Evolutionary conservation across 2,329 filamentous ascomycete species (phyloP).

Genomic region (Aspergillus phoenicis): DNA sequence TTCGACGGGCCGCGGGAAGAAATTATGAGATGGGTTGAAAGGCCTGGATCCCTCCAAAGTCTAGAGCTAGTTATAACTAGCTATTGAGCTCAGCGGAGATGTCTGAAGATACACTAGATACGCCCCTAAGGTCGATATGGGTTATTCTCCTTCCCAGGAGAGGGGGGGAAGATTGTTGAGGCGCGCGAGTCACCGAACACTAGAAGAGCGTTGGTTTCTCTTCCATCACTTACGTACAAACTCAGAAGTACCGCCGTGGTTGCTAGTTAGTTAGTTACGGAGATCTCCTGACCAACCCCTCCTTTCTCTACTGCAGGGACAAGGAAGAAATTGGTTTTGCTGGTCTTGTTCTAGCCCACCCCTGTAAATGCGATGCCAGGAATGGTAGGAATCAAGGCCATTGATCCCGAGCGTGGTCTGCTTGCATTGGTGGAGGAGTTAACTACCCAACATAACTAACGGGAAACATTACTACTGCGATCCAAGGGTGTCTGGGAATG

Average conservation of each 20-base stretch:
- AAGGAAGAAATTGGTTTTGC: neutral
- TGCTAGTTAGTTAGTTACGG: neutral
- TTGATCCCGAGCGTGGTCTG: neutral
- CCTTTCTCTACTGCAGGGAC: conserved; percentile 7
- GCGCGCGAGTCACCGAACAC: neutral
- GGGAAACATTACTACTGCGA: neutral
- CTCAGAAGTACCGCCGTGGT: neutral
- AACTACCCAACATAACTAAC: neutral
- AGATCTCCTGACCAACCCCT: conserved; percentile 16
- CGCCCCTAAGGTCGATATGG: neutral
- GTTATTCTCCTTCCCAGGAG: neutral
- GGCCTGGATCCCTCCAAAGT: neutral
- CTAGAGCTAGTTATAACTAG: neutral
- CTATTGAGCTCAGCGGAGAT: neutral
- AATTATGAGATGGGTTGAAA: neutral
- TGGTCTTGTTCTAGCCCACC: neutral
- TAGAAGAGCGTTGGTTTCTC: neutral
- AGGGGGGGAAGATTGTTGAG: neutral
- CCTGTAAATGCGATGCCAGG: neutral
- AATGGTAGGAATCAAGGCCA: conserved; percentile 2
- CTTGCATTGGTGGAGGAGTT: neutral
- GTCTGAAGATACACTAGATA: neutral
- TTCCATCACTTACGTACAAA: neutral
- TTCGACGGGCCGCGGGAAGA: neutral
- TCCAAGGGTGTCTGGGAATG: neutral